phyloP scores from a whole-genome alignment of 2,329 filamentous ascomycete species.

The Leptoxyphium fumago region DNA sequence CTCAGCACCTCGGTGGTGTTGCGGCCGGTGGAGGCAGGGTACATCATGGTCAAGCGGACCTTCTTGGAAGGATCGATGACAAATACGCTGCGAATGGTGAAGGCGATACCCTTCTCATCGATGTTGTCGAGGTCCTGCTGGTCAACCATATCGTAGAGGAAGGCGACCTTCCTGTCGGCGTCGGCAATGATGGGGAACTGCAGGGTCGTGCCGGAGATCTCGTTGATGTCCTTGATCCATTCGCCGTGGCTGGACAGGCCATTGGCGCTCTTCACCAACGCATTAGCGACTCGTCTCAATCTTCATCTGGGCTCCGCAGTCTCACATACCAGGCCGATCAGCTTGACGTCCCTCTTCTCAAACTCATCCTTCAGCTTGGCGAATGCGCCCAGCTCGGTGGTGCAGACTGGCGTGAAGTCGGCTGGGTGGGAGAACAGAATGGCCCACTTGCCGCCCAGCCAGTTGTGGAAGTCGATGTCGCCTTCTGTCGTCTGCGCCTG shows the following conservation, averaged over 20 bases:
- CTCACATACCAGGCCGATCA: constrained; percentile 57
- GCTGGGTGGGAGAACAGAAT: constrained; percentile 73
- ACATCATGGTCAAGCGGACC: constrained; percentile 82
- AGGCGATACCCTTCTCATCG: constrained; percentile 45
- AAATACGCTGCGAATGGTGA: constrained; percentile 91
- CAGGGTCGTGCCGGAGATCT: constrained; percentile 29
- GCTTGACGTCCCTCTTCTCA: constrained; percentile 71
- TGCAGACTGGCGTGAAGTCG: constrained; percentile 91
- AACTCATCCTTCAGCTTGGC: constrained; percentile 83
- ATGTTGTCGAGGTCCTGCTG: constrained; percentile 22
- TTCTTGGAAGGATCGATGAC: constrained; percentile 89
- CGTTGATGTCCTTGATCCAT: constrained; percentile 70
- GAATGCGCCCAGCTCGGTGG: constrained; percentile 86
- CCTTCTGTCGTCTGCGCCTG: constrained; percentile 62
- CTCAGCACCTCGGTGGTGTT: constrained; percentile 43
- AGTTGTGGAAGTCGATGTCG: constrained; percentile 70
- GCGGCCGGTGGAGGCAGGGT: constrained; percentile 73
- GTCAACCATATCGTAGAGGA: constrained; percentile 33
- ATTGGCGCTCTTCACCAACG: constrained; percentile 48
- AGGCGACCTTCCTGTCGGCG: constrained; percentile 33
- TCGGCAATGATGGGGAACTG: constrained; percentile 37
- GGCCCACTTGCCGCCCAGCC: constrained; percentile 64
- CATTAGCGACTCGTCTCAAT: no score
- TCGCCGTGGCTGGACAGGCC: constrained; percentile 66
- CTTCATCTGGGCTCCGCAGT: no score